Base-by-base conservation (phyloP, 192 early-diverging fungal species). In the Chytriomyces sp. region DNA sequence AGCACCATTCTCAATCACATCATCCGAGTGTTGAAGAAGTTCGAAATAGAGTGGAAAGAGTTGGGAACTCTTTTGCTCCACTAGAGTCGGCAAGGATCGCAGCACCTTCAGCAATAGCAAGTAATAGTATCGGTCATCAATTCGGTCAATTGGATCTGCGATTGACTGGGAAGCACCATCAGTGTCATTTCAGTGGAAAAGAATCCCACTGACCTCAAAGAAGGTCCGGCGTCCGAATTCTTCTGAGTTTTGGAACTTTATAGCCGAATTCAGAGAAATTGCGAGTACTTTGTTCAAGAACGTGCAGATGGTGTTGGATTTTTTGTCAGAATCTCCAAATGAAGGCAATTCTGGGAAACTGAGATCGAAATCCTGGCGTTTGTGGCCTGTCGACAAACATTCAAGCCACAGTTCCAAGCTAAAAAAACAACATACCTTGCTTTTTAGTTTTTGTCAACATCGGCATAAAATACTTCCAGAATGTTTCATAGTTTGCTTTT, bases 1-100 rank as follows among this genome's bases (percentile, higher is more conserved):
- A 38, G 84, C 80, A 65, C 39, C 68, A 68, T 52, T 26, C 28
- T 56, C 59, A 10, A 26, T 39, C 53, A 37, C 49, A 30, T 33
- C 39, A 8, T 32, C 34, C 36, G 58, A 59, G 5, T 75, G 32
- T 19, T 59, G 54, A 34, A 83, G 63, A 26, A 86, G 53, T 30
- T 72, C 75, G 10, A 84, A 64, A 60, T 84, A 84, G 14, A 75
- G 59, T 5, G 80, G 82, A 4, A 86, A 67, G 34, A 86, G 71
- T 19, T 66, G 49, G 17, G 28, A 55, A n/a, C 79, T 79, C 19
- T 82, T 49, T n/a, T 73, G 60, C 44, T 78, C 75, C 17, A 86
- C 58, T 4, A 84, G 19, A 17, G 70, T 69, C 17, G 84, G 84
- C 14, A 79, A 28, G 22, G 55, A 54, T 1, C 63, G 54, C 31